phyloP scores from a whole-genome alignment of 495 filamentous ascomycete genomes.

The Aspergillus steynii region DNA sequence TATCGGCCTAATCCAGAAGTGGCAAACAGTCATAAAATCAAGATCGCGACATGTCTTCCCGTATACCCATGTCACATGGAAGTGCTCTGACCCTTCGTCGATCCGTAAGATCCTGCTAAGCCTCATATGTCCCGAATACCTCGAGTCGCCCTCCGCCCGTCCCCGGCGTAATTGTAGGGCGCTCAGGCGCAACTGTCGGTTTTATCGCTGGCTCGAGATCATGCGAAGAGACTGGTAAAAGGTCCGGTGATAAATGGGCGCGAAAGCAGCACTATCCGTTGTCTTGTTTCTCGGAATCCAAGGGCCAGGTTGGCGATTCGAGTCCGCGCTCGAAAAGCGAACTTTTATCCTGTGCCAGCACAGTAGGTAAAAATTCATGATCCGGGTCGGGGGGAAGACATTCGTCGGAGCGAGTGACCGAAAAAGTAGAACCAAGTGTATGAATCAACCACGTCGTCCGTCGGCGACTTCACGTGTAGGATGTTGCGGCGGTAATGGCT shows the following conservation, averaged over 20 bases:
- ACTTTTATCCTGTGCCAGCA: slow-evolving; percentile 19
- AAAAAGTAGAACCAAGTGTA: slow-evolving; percentile 8
- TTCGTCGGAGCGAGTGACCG: slow-evolving; percentile 13
- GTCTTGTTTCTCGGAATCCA: background rate
- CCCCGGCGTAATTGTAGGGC: background rate
- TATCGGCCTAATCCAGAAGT: background rate
- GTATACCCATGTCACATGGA: background rate
- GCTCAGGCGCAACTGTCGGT: background rate
- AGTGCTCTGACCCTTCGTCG: background rate
- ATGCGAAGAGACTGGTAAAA: background rate
- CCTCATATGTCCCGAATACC: background rate
- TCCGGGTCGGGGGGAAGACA: background rate
- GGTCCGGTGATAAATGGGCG: too few species aligned
- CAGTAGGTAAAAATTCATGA: slow-evolving; percentile 7
- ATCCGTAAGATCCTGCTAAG: background rate
- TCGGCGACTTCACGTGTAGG: background rate
- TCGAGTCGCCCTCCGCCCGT: too few species aligned
- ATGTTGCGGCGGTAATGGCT: background rate
- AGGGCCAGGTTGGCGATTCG: background rate
- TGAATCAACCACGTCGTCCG: background rate
- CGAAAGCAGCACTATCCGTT: background rate
- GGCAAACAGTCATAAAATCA: background rate
- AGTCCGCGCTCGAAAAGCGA: slow-evolving; percentile 2
- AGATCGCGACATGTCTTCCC: background rate
- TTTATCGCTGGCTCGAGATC: background rate